These are phyloP conservation scores for Starmera quercuum DNA, from an alignment of 805 yeast genomes.

Conservation along the genomic window DNA sequence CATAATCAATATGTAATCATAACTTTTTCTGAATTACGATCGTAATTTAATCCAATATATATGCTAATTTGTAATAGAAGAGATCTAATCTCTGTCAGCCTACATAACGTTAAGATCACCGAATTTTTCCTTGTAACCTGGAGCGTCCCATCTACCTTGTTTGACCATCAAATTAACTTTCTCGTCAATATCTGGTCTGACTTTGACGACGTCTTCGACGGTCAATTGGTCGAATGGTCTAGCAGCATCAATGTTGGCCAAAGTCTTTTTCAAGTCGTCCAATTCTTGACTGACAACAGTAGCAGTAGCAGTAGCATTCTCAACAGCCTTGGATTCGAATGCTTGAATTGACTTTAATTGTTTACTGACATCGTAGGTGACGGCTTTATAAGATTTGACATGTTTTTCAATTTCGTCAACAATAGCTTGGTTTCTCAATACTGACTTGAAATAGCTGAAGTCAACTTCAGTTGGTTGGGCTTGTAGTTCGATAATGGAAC, in stretches of 20 bases:
- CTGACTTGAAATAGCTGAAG: slow-evolving; percentile 70
- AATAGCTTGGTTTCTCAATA: slow-evolving; percentile 74
- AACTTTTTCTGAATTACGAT: not conserved
- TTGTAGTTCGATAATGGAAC: slow-evolving; percentile 62
- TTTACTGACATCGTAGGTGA: slow-evolving; percentile 77
- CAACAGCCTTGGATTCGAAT: slow-evolving; percentile 91
- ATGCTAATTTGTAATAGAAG: too few relatives aligned
- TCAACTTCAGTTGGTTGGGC: slow-evolving; percentile 74
- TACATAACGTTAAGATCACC: slow-evolving; percentile 93
- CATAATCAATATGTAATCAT: slow-evolving; percentile 13
- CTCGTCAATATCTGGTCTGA: slow-evolving; percentile 95
- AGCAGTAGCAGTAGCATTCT: slow-evolving; percentile 92
- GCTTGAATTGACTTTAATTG: slow-evolving; percentile 88
- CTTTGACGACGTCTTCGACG: slow-evolving; percentile 88
- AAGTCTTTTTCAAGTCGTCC: slow-evolving; percentile 76
- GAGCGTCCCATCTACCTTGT: slow-evolving; percentile 97
- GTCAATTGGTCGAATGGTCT: slow-evolving; percentile 97
- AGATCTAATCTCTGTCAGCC: not conserved
- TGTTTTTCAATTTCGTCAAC: slow-evolving; percentile 76
- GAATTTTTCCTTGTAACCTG: slow-evolving; percentile 97
- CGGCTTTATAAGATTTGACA: slow-evolving; percentile 71
- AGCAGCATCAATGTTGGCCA: slow-evolving; percentile 90
- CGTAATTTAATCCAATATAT: not conserved
- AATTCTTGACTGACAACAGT: slow-evolving; percentile 81
- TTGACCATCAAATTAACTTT: slow-evolving; percentile 92